Evolutionary conservation across 306 rosid genomes (phyloP), one percentile per base, ranked within the genome.

Genomic region (Sindora glabra): DNA sequence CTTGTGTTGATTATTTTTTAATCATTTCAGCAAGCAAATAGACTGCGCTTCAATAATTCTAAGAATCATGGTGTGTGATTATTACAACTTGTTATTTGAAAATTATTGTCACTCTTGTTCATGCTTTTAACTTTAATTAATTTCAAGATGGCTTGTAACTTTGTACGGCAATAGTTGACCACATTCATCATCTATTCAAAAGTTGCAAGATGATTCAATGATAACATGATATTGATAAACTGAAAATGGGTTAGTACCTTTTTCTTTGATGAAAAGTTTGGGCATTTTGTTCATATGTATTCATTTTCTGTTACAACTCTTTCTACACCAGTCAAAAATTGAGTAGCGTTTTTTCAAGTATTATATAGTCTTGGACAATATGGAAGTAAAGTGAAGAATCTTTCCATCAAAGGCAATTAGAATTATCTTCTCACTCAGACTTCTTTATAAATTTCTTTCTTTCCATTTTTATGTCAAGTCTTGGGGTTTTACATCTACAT

Each of bases 241-340:
- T 0, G 13, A 30, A 53, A 39, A 53, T 39, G 40, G 40, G 40
- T 10, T 34, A 10, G 40, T 34, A 10, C 40, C 11, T 10, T 10
- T 34, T 9, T 34, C 2, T 34, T 34, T 9, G 11, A 3, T 33
- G 9, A 8, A 9, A 9, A 9, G 9, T 2, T 10, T 10, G 3
- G 26, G 34, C 9, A 5, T 36, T 56, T 25, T 48, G 19, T 48
- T 37, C 42, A 48, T 47, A 29, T 12, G 34, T 58, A 37, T 26
- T 44, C 33, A 25, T 14, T 67, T 34, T n/a, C 48, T 36, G n/a
- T 52, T 29, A 37, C 39, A 50, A 14, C 50, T 23, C 16, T 27
- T 54, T 70, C 19, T 12, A 37, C n/a, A 75, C 27, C 25, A 25
- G 69, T 56, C 61, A 59, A 48, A 13, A 39, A 59, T 68, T 18